Conservation (phyloP, 108 stramenopile genomes). For the Cyclotella atomus region DNA sequence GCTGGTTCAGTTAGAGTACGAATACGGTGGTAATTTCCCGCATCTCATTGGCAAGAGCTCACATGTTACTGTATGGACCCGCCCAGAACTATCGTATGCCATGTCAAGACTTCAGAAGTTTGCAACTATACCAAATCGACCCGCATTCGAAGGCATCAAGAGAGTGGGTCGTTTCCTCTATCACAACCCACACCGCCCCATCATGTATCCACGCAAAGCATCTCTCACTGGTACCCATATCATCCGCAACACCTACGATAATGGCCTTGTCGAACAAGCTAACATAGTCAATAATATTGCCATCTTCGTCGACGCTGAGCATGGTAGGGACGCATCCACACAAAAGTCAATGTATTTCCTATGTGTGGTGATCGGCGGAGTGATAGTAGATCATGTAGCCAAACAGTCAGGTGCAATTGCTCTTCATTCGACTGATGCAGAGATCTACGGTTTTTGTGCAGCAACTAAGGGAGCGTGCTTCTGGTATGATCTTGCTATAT, state of each 20-base stretch:
- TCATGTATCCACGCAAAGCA: conserved; percentile 13
- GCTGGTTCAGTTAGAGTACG: background rate
- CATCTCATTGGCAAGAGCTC: background rate
- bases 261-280: too few species aligned
- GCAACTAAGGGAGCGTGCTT: background rate
- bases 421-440: conserved; percentile 2
- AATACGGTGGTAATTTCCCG: background rate
- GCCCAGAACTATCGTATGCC: background rate
- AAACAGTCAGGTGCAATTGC: background rate
- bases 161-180: background rate
- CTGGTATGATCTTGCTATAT: background rate
- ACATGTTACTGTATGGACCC: background rate
- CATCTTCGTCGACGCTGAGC: conserved; percentile 2
- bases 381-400: background rate
- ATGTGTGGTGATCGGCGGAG: background rate
- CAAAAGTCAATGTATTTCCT: background rate
- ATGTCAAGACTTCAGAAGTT: background rate
- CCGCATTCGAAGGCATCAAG: background rate
- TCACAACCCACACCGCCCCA: conserved; percentile 10
- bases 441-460: background rate
- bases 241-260: background rate
- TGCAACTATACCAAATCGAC: background rate
- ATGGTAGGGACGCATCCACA: background rate
- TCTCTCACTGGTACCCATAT: background rate
- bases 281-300: conserved; percentile 1